Base-by-base conservation (phyloP, 306 rosid genomes). In the Benincasa hispida region DNA sequence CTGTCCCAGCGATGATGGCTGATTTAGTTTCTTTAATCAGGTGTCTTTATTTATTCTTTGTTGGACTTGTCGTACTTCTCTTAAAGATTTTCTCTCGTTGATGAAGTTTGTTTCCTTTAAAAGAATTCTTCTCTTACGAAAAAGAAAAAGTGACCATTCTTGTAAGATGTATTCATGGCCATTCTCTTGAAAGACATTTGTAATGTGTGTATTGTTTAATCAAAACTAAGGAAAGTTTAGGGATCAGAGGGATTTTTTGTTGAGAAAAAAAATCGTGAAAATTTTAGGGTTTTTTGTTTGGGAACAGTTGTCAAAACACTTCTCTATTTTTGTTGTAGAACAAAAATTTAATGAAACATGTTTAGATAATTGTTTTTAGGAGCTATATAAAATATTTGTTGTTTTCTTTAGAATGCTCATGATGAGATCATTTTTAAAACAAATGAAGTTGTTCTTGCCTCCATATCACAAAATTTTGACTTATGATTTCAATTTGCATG, bases 1-100 rank as follows among this genome's bases (percentile, higher is more conserved):
- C 97, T 17, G 98, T 94, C 75, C 97, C 98, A 54, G 91, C 97
- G 74, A 92, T 94, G 54, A 90, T 94, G 95, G 86, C 91, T 48
- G 85, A 89, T 78, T 32, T 94, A 62, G 81, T 87, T 75, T 74
- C 84, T 57, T 42, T 81, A 19, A 25, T 88, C 82, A 88, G 97
- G 99, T 91, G 83, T 55, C 56, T 45, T 25, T 70, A 70, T 47
- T 47, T 70, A 58, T 70, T 39, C 75, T 70, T 70, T 70, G 58
- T 70, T 7, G 75, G 51, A 45, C 58, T 70, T 47, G 39, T 47
- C 22, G 35, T 45, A 15, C 39, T 69, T 24, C 22, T 48, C 34
- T 69, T 35, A 21, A n/a, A 42, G n/a, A 10, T 10, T 6, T 37
- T 37, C 51, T 66, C 53, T 37, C 25, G 22, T 67, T 39, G 32